These are phyloP conservation scores for Brasenia schreberi DNA, from an alignment of 164 flowering plant genomes.

Conservation along the genomic window DNA sequence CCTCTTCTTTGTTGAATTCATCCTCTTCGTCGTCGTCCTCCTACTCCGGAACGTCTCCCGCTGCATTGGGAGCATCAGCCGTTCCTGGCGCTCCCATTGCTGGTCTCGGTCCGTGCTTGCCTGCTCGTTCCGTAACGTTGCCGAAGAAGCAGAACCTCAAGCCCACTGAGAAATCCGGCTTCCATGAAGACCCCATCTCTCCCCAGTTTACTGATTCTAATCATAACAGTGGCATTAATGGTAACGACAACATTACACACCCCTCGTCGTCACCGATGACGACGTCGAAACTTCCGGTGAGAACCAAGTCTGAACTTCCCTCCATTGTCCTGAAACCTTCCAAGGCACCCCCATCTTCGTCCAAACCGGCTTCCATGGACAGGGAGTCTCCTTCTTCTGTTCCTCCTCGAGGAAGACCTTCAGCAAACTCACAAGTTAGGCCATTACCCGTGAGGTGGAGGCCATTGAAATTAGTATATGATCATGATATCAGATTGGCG, in stretches of 20 bases:
- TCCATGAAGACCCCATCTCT: conserved; percentile 10
- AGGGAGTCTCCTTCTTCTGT: not conserved
- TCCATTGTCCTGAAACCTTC: conserved; percentile 45
- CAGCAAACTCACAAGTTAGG: conserved; percentile 5
- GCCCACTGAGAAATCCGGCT: conserved; percentile 25
- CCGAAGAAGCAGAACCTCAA: conserved; percentile 8
- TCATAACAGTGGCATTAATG: not conserved
- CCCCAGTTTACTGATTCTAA: not conserved
- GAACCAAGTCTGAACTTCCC: conserved; percentile 26
- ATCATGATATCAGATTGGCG: conserved; percentile 88
- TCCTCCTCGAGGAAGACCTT: not conserved
- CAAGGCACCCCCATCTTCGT: conserved; percentile 23
- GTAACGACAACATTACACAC: not conserved
- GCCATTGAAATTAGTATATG: conserved; percentile 87
- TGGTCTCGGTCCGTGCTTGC: conserved; percentile 86
- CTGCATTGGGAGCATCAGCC: conserved; percentile 96
- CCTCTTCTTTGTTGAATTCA: not conserved
- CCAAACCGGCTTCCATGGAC: conserved; percentile 5
- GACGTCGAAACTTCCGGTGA: conserved; percentile 29
- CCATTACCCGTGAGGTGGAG: conserved; percentile 26
- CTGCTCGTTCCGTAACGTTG: conserved; percentile 56
- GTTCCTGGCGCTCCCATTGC: conserved; percentile 86
- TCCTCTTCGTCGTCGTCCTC: not conserved
- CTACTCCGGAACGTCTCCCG: conserved; percentile 47
- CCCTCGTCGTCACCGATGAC: conserved; percentile 1